A percentile compares a stretch with the other conserved stretches of the same genome.
These are phyloP conservation scores for Rhynchosporium agropyri DNA, from an alignment of 2,329 filamentous ascomycete genomes.

Conservation along the genomic window DNA sequence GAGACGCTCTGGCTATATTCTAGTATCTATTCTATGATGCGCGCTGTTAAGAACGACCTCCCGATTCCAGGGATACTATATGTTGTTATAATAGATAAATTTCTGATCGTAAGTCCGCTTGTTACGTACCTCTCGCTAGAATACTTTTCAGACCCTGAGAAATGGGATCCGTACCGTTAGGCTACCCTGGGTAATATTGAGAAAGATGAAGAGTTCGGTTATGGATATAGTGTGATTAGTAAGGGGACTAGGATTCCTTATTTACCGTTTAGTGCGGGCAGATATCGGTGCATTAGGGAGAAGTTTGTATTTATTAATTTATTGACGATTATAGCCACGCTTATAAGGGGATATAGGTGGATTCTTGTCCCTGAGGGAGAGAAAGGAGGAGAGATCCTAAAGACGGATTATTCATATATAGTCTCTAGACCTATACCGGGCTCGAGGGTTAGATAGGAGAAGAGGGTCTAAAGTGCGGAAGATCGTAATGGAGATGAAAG, in stretches of 20 bases:
- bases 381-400: not conserved
- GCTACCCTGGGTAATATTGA: not conserved
- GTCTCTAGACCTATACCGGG: not conserved
- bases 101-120: constrained; percentile 79
- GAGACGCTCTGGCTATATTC: constrained; percentile 88
- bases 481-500: too few species aligned
- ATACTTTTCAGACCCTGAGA: constrained; percentile 77
- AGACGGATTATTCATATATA: constrained; percentile 7
- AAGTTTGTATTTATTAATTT: constrained; percentile 93
- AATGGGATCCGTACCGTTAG: constrained; percentile 92
- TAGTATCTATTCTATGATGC: constrained; percentile 90
- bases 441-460: not conserved
- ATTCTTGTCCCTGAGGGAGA: not conserved
- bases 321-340: constrained; percentile 74
- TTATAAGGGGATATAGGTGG: constrained; percentile 51
- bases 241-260: constrained; percentile 88
- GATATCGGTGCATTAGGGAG: constrained; percentile 92
- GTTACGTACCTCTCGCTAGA: constrained; percentile 69
- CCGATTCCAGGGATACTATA: constrained; percentile 78
- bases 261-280: constrained; percentile 86
- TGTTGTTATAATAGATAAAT: constrained; percentile 76
- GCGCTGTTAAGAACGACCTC: constrained; percentile 85
- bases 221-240: constrained; percentile 86
- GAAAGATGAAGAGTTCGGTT: constrained; percentile 79
- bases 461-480: not conserved